Conservation (phyloP, 176 grass and related monocot genomes). For the Calamus simplicifolius region DNA sequence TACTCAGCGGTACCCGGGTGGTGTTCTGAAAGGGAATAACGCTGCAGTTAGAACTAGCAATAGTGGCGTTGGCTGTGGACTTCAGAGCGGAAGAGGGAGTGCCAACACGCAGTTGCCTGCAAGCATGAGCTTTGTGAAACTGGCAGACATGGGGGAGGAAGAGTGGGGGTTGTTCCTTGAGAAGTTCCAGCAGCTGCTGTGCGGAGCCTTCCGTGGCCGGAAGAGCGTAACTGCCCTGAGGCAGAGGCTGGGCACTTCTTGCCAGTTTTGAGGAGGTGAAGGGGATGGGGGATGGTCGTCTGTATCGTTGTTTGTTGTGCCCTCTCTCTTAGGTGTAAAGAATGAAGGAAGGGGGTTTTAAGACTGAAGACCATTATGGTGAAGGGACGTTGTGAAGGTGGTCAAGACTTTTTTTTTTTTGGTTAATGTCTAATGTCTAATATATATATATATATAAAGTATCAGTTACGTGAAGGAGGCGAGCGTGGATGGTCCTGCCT, state of each 20-base stretch:
- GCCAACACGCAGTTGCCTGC: conserved; percentile 53
- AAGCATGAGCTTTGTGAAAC: conserved; percentile 57
- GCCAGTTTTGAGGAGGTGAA: conserved; percentile 73
- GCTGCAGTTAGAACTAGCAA: conserved; percentile 16
- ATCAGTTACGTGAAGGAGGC: too few relatives aligned
- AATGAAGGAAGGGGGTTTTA: conserved; percentile 12
- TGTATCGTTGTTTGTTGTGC: conserved; percentile 31
- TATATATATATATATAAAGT: too few relatives aligned
- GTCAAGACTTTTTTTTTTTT: too few relatives aligned
- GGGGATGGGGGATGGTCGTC: conserved; percentile 15
- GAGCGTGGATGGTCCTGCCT: too few relatives aligned
- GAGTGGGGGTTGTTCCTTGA: conserved; percentile 67
- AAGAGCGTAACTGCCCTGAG: conserved; percentile 29
- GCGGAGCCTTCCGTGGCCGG: conserved; percentile 27
- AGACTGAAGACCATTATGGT: conserved; percentile 43
- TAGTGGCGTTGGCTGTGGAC: conserved; percentile 1
- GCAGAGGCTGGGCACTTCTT: conserved; percentile 83
- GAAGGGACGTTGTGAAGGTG: too few relatives aligned
- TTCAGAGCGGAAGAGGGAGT: conserved; percentile 47
- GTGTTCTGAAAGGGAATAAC: conserved; percentile 20
- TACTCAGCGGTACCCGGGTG: conserved; percentile 21
- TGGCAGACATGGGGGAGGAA: conserved; percentile 53
- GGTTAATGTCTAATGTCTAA: too few relatives aligned
- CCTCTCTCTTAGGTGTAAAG: conserved; percentile 27
- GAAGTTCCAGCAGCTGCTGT: conserved; percentile 74